A percentile compares a stretch with the other conserved stretches of the same genome.
Conservation (phyloP, 306 rosid species). For the Lathyrus tuberosus region DNA sequence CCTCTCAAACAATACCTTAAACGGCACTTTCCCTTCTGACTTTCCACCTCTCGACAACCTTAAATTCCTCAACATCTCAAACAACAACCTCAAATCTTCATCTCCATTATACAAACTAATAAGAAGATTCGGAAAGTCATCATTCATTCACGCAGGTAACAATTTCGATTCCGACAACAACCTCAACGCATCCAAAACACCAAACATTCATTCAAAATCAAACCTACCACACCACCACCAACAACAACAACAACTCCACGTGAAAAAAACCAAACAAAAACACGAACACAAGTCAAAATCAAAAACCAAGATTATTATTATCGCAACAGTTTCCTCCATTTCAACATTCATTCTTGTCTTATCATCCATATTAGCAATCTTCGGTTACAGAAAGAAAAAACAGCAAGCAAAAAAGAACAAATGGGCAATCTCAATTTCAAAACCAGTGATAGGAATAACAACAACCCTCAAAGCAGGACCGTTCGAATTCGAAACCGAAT, state of each 20-base stretch:
- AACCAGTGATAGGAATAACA: constrained; percentile 57
- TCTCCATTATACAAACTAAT: constrained; percentile 33
- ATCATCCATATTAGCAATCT: constrained; percentile 27
- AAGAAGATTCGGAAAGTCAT: constrained; percentile 57
- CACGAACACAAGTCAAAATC: constrained; percentile 37
- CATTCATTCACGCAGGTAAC: constrained; percentile 67
- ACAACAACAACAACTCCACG: neutral
- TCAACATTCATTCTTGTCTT: constrained; percentile 41
- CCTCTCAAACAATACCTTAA: constrained; percentile 64
- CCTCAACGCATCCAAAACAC: constrained; percentile 38
- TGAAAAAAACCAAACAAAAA: neutral
- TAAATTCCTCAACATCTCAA: constrained; percentile 66
- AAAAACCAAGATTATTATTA: constrained; percentile 35
- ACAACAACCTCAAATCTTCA: constrained; percentile 57
- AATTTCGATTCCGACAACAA: constrained; percentile 34
- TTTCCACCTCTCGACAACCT: constrained; percentile 65
- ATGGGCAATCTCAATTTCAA: constrained; percentile 96
- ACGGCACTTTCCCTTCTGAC: constrained; percentile 79
- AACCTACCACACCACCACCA: constrained; percentile 27
- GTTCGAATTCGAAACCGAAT: constrained; percentile 83
- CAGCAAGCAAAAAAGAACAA: constrained; percentile 53
- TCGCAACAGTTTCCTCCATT: constrained; percentile 43
- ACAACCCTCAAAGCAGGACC: constrained; percentile 71
- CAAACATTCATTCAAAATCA: constrained; percentile 32
- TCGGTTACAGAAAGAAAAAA: constrained; percentile 53